A percentile compares a stretch with the other conserved stretches of the same genome.
These are phyloP conservation scores for Chytridium lagenaria DNA, from an alignment of 371 early-diverging fungal species.

Conservation along the genomic window DNA sequence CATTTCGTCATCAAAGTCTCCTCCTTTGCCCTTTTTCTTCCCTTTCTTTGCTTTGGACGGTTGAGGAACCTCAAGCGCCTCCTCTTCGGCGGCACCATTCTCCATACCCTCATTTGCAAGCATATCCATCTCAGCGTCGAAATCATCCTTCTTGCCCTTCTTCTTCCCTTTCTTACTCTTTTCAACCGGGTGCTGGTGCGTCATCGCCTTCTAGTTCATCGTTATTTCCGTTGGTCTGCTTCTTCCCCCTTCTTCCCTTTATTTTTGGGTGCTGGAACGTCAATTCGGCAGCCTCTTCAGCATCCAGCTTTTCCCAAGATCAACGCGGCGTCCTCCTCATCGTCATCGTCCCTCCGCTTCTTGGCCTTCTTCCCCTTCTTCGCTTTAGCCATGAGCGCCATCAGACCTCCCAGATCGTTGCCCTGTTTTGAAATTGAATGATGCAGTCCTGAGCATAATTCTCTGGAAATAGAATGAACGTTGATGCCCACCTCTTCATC, in stretches of 20 bases:
- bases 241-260: slow-evolving; percentile 30
- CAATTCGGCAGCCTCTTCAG: slow-evolving; percentile 19
- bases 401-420: slow-evolving; percentile 56
- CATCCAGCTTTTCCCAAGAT: slow-evolving; percentile 50
- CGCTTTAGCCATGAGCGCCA: slow-evolving; percentile 45
- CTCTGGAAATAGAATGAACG: neutral
- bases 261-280: neutral
- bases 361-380: slow-evolving; percentile 43
- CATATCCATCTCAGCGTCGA: too few relatives aligned
- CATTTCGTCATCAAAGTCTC: slow-evolving; percentile 11
- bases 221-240: too few relatives aligned
- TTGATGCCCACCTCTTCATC: slow-evolving; percentile 40
- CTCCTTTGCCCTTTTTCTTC: too few relatives aligned
- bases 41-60: too few relatives aligned
- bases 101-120: too few relatives aligned
- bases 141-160: neutral
- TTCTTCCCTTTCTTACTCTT: slow-evolving; percentile 21
- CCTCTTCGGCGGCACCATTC: too few relatives aligned
- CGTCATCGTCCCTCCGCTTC: slow-evolving; percentile 37
- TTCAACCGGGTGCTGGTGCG: neutral
- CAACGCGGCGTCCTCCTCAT: slow-evolving; percentile 54
- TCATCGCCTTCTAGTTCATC: too few relatives aligned
- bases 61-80: too few relatives aligned
- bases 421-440: slow-evolving; percentile 39
- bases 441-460: neutral